Evolutionary conservation across 768 basidiomycete species (phyloP).

Genomic region (Ramaria sp.): DNA sequence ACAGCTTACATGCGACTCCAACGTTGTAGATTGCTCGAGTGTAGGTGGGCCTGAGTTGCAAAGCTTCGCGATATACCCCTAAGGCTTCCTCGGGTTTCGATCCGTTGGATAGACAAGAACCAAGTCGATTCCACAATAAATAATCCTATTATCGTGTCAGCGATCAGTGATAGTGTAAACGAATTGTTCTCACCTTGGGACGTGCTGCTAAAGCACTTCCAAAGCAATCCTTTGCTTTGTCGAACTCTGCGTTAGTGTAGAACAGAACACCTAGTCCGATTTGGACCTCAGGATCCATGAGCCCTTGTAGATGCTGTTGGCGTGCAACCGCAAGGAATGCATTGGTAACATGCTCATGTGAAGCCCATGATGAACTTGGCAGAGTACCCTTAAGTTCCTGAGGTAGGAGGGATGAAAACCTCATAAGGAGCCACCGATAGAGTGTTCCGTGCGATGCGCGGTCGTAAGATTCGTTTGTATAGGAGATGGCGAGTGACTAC

Average conservation of each 20-base stretch:
- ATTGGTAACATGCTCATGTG: slow-evolving; percentile 69
- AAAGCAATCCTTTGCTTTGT: slow-evolving; percentile 90
- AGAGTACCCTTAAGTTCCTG: slow-evolving; percentile 35
- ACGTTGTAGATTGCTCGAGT: slow-evolving; percentile 97
- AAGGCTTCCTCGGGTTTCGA: slow-evolving; percentile 90
- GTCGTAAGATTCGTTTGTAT: slow-evolving; percentile 90
- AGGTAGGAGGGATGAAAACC: slow-evolving; percentile 40
- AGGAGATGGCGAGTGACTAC: slow-evolving; percentile 91
- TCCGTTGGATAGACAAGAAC: slow-evolving; percentile 90
- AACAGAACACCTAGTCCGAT: slow-evolving; percentile 87
- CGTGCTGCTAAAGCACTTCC: slow-evolving; percentile 70
- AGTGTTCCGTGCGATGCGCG: slow-evolving; percentile 78
- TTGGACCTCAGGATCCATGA: slow-evolving; percentile 84
- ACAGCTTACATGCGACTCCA: slow-evolving; percentile 80
- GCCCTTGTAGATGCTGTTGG: slow-evolving; percentile 60
- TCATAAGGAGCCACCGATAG: slow-evolving; percentile 70
- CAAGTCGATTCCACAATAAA: slow-evolving; percentile 89
- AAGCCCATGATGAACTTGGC: slow-evolving; percentile 61
- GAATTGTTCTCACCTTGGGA: slow-evolving; percentile 45
- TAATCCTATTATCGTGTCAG: slow-evolving; percentile 50
- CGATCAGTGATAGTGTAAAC: not conserved
- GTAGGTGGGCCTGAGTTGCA: slow-evolving; percentile 86
- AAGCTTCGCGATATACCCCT: slow-evolving; percentile 80
- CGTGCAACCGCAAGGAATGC: slow-evolving; percentile 76
- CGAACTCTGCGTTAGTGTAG: slow-evolving; percentile 81